These are phyloP conservation scores for Aspergillus oerlinghausenensis DNA, from an alignment of 2,329 filamentous ascomycete species.

Conservation along the genomic window DNA sequence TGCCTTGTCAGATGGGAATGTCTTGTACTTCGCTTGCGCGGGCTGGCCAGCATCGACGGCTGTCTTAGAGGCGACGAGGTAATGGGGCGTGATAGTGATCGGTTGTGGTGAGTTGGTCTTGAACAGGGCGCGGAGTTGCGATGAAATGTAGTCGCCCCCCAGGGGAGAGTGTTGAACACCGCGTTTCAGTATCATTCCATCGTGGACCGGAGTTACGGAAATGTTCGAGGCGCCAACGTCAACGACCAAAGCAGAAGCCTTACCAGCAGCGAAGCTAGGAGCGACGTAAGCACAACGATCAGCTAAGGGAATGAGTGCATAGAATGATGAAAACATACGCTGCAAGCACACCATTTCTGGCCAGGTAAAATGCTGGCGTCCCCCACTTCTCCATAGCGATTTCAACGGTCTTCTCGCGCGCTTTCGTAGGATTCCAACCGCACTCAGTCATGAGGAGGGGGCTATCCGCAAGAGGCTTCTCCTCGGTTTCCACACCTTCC, in stretches of 20 bases:
- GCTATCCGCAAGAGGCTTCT: slow-evolving; percentile 82
- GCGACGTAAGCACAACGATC: slow-evolving; percentile 3
- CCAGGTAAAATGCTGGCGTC: slow-evolving; percentile 89
- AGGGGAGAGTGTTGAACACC: slow-evolving; percentile 80
- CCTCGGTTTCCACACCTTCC: slow-evolving; percentile 57
- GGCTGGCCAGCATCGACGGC: slow-evolving; percentile 81
- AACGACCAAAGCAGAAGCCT: slow-evolving; percentile 86
- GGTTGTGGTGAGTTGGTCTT: slow-evolving; percentile 59
- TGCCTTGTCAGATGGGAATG: slow-evolving; percentile 57
- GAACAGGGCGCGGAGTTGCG: slow-evolving; percentile 80
- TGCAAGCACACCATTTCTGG: slow-evolving; percentile 80
- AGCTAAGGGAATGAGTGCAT: background rate
- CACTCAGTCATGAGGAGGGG: slow-evolving; percentile 92
- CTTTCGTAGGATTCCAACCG: slow-evolving; percentile 83
- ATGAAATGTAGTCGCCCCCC: slow-evolving; percentile 84
- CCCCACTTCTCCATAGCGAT: slow-evolving; percentile 97
- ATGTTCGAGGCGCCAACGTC: slow-evolving; percentile 87
- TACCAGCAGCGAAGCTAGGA: slow-evolving; percentile 74
- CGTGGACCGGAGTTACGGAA: slow-evolving; percentile 85
- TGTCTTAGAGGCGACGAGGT: slow-evolving; percentile 80
- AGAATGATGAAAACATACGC: slow-evolving; percentile 47
- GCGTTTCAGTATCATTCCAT: slow-evolving; percentile 90
- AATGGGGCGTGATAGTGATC: slow-evolving; percentile 78
- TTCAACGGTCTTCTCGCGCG: slow-evolving; percentile 90
- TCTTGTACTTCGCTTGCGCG: slow-evolving; percentile 69